Evolutionary conservation across 176 grass and related monocot genomes (phyloP).

Genomic region (Lolium multiflorum): DNA sequence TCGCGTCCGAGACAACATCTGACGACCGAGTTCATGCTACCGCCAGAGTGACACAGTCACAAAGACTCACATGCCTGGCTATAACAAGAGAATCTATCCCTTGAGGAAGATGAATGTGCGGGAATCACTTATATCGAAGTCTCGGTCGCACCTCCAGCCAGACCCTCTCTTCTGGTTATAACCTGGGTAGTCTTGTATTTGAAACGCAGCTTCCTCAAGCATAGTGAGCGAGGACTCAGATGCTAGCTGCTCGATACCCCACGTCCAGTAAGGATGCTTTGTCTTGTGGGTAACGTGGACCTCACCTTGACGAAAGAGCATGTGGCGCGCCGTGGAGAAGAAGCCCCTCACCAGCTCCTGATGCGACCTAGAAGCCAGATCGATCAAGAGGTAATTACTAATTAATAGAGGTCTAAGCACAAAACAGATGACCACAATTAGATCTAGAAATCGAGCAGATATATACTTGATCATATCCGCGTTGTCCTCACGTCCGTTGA

Average conservation of each 20-base stretch:
- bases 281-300: conserved; percentile 68
- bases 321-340: conserved; percentile 47
- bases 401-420: not conserved
- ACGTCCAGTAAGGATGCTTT: conserved; percentile 17
- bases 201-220: conserved; percentile 35
- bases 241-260: conserved; percentile 53
- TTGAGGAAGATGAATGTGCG: conserved; percentile 47
- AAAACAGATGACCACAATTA: too few species aligned
- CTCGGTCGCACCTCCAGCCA: conserved; percentile 44
- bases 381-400: not conserved
- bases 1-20: not conserved
- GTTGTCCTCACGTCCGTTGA: conserved; percentile 40
- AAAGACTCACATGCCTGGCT: not conserved
- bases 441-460: not conserved
- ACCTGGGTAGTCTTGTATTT: conserved; percentile 54
- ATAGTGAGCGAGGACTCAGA: conserved; percentile 39
- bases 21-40: not conserved
- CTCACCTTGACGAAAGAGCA: conserved; percentile 50
- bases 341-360: conserved; percentile 35
- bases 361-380: conserved; percentile 39
- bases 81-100: not conserved
- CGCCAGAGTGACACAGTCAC: not conserved
- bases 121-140: conserved; percentile 44
- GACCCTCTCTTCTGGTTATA: conserved; percentile 69
- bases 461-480: conserved; percentile 49